A percentile compares a stretch with the other conserved stretches of the same genome.
phyloP scores from a whole-genome alignment of 2,329 filamentous ascomycete species.

The Neonectria neomacrospora region DNA sequence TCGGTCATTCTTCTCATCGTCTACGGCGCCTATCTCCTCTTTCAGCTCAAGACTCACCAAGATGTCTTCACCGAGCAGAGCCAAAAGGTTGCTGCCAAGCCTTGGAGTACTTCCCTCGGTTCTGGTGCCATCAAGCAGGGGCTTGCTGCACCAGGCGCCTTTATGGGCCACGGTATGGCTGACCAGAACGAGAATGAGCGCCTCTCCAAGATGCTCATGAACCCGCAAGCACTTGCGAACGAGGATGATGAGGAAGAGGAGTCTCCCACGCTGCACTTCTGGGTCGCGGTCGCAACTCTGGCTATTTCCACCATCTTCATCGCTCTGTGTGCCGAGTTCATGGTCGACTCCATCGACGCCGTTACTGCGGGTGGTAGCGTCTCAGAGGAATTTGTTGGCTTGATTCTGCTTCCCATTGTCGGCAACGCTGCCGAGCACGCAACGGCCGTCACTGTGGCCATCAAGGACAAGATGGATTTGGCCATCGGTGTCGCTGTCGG shows the following conservation, averaged over 20 bases:
- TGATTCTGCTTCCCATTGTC: conserved; percentile 85
- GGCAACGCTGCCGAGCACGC: conserved; percentile 86
- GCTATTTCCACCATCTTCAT: conserved; percentile 80
- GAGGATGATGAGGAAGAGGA: conserved; percentile 74
- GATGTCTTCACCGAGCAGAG: conserved; percentile 83
- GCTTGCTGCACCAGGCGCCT: conserved; percentile 52
- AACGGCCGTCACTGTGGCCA: conserved; percentile 81
- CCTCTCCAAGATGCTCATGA: conserved; percentile 57
- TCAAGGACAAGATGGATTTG: conserved; percentile 88
- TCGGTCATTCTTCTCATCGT: conserved; percentile 84
- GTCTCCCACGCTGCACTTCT: conserved; percentile 77
- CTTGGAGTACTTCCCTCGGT: conserved; percentile 51
- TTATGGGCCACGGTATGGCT: conserved; percentile 51
- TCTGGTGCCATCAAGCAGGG: conserved; percentile 53
- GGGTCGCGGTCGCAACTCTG: conserved; percentile 78
- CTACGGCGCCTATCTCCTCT: conserved; percentile 85
- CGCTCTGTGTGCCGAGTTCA: conserved; percentile 82
- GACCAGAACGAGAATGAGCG: conserved; percentile 54
- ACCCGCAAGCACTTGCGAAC: conserved; percentile 50
- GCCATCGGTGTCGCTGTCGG: conserved; percentile 84
- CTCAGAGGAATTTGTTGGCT: conserved; percentile 79
- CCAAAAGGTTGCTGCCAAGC: conserved; percentile 76
- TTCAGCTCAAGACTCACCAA: conserved; percentile 89
- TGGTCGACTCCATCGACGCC: conserved; percentile 77
- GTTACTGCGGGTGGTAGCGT: conserved; percentile 70